Conservation (phyloP, 2,329 filamentous ascomycete genomes). For the Xylaria sp. region DNA sequence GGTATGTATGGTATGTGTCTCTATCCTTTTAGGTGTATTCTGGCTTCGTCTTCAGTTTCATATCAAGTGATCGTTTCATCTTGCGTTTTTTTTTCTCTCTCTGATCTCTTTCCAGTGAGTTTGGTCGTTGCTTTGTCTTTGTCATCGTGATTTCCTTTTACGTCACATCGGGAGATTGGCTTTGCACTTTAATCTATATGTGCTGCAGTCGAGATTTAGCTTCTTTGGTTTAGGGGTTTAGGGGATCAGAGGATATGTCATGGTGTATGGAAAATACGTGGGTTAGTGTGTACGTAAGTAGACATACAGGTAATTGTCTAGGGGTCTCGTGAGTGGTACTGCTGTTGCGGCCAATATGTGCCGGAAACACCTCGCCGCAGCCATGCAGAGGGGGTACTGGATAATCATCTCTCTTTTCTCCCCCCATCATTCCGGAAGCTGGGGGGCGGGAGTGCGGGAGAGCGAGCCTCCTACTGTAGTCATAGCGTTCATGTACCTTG, state of each 20-base stretch:
- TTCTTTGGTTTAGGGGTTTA: not conserved
- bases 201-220: not conserved
- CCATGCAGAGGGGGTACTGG: conserved; percentile 18
- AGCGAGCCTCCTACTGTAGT: not conserved
- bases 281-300: not conserved
- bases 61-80: no score
- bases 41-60: not conserved
- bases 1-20: not conserved
- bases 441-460: no score
- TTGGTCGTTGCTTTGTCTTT: not conserved
- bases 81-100: no score
- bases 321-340: not conserved
- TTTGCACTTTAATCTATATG: not conserved
- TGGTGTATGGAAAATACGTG: not conserved
- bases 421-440: conserved; percentile 1
- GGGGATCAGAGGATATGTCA: not conserved
- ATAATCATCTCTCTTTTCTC: not conserved
- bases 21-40: not conserved
- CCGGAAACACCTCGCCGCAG: conserved; percentile 26
- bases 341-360: conserved; percentile 8
- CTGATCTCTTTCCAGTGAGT: not conserved
- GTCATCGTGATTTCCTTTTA: not conserved
- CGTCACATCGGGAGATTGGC: not conserved
- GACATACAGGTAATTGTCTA: not conserved
- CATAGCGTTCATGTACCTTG: not conserved